phyloP scores from a whole-genome alignment of 164 flowering plant genomes.

The Warburgia ugandensis region DNA sequence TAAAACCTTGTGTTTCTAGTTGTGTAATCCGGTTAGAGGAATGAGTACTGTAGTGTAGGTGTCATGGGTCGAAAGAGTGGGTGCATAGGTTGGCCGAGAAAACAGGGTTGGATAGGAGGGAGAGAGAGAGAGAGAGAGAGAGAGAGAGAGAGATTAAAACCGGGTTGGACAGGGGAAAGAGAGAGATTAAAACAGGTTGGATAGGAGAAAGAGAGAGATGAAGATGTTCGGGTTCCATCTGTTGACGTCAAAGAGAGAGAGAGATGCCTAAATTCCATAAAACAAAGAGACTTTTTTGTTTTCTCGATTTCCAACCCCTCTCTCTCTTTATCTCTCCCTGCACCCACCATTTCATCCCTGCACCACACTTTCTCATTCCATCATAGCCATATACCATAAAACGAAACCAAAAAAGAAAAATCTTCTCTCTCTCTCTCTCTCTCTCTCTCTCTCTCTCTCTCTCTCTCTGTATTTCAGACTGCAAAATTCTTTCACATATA shows the following conservation, averaged over 20 bases:
- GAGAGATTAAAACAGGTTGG: neutral
- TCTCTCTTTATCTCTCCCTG: too few relatives aligned
- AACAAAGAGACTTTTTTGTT: slow-evolving; percentile 28
- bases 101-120: too few relatives aligned
- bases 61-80: too few relatives aligned
- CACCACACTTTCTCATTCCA: slow-evolving; percentile 6
- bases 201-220: slow-evolving; percentile 1
- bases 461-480: slow-evolving; percentile 20
- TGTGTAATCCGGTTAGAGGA: too few relatives aligned
- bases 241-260: slow-evolving; percentile 20
- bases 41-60: too few relatives aligned
- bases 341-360: too few relatives aligned
- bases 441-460: slow-evolving; percentile 11
- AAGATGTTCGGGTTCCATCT: slow-evolving; percentile 22
- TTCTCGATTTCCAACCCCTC: slow-evolving; percentile 50
- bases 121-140: too few relatives aligned
- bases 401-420: too few relatives aligned
- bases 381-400: too few relatives aligned
- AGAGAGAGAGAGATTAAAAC: too few relatives aligned
- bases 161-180: neutral
- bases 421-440: slow-evolving; percentile 13
- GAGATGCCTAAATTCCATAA: slow-evolving; percentile 15
- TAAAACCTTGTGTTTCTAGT: too few relatives aligned
- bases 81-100: too few relatives aligned
- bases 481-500: slow-evolving; percentile 2